These are phyloP conservation scores for Neoarthrinium moseri DNA, from an alignment of 2,329 filamentous ascomycete genomes.

Conservation along the genomic window DNA sequence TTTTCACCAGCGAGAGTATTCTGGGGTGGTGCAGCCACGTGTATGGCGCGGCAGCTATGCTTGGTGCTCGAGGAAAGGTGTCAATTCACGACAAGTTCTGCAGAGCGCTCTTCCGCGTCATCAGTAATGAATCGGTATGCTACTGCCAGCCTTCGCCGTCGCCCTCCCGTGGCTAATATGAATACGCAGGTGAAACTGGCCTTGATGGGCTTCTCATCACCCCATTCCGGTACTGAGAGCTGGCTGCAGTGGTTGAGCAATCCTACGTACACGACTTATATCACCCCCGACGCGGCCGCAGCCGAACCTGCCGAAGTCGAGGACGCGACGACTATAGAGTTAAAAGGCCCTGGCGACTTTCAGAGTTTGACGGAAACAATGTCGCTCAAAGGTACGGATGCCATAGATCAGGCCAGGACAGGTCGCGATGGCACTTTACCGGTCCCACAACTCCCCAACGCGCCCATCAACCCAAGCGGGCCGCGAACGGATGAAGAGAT, in stretches of 20 bases:
- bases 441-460: background rate
- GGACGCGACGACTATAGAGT: too few relatives aligned
- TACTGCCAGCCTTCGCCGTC: background rate
- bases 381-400: background rate
- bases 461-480: background rate
- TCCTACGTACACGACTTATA: conserved; percentile 3
- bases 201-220: conserved; percentile 2
- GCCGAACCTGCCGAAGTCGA: too few relatives aligned
- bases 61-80: conserved; percentile 5
- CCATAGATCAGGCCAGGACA: background rate
- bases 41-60: conserved; percentile 6
- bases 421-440: conserved; percentile 2
- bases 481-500: background rate
- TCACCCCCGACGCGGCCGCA: conserved; percentile 1
- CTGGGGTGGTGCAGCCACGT: conserved; percentile 3
- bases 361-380: background rate
- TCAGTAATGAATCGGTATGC: conserved; percentile 8
- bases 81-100: conserved; percentile 3
- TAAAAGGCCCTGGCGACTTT: too few relatives aligned
- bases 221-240: conserved; percentile 4
- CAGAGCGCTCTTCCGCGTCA: conserved; percentile 3
- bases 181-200: conserved; percentile 5
- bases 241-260: conserved; percentile 6
- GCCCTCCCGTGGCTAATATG: background rate
- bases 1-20: conserved; percentile 2